Evolutionary conservation across 2,329 filamentous ascomycete species (phyloP), one percentile per base, ranked within the genome.

Genomic region (Colletotrichum lupini): DNA sequence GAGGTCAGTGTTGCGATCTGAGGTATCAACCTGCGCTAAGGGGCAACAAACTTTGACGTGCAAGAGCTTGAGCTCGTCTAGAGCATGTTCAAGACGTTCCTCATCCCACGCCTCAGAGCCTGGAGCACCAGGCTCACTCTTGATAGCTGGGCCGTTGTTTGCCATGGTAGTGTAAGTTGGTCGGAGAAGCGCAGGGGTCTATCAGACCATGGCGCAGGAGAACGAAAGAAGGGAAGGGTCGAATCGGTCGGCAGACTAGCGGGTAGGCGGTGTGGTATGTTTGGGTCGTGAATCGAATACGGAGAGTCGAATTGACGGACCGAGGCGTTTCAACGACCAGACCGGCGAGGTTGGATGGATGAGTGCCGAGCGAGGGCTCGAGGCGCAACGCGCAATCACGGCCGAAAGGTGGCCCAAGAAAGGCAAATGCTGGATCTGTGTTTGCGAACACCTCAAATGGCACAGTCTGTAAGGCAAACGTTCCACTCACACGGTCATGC

Each of bases 31-130:
- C 56, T 58, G 26, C 22, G n/a, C 46, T 46, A 19, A 37, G 57
- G 22, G 35, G 37, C 16, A 53, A 57, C 67, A 53, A 85, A 86
- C 89, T 84, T 88, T 87, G 76, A 88, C 82, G 76, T 90, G 87
- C n/a, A 90, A 80, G 59, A 88, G 81, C 76, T 89, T 87, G 65
- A 91, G 82, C 42, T 85, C 83, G 76, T 86, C 81, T 76, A 90
- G 82, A 28, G 85, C 85, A 72, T 85, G 82, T 72, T 87, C 84
- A 7, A 90, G 82, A 71, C 85, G 85, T 67, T 85, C 82, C 78
- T 90, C 88, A 60, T 88, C 85, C 81, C 83, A 83, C 9, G 80
- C 78, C 67, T 83, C 82, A 52, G 80, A 78, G 62, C 74, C 76
- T 37, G 72, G 76, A 63, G 28, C 35, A 26, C 49, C 61, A 42